Evolutionary conservation across 441 rosid genomes (phyloP), one percentile per base, ranked within the genome.

Genomic region (Erysimum pusillum): DNA sequence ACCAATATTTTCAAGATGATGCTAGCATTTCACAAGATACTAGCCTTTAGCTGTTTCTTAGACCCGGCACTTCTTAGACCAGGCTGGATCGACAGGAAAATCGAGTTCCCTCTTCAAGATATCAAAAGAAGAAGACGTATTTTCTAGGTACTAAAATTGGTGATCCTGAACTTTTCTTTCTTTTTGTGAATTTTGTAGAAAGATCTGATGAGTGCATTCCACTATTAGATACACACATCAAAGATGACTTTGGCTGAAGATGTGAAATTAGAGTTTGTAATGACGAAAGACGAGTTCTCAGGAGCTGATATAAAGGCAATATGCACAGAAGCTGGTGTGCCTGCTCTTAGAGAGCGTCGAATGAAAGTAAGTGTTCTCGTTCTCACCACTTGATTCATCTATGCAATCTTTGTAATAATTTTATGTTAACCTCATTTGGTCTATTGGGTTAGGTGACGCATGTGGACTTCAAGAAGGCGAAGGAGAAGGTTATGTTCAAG

Each of bases 261-360:
- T 75, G 99, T 96, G 63, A 96, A 96, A 87, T 80, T 93, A 87
- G 99, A 96, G 81, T 93, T 93, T 87, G 98, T 96, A 60, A 96
- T 93, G 99, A 96, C 99, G 1, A 96, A 93, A 76, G 99, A 96
- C 69, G 98, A 93, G 80, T 93, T 96, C 76, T 96, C 99, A 32
- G 98, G 99, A 75, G 98, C 99, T 53, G 98, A 96, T 74, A 93
- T 96, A 62, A 96, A 96, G 73, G 99, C 98, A 35, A 96, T 94
- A 64, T 94, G 98, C 78, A 95, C 97, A 0, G 99, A 95, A 80
- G 93, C 97, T 52, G 99, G 99, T 66, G 79, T 95, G 59, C 98
- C 91, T 81, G 99, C 98, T 36, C 81, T 95, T 31, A 82, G 98
- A 69, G 99, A 94, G 84, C 91, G 97, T 5, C 96, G 99, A 34